Conservation (phyloP, 2,329 filamentous ascomycete genomes). For the Cladosporium sp. region DNA sequence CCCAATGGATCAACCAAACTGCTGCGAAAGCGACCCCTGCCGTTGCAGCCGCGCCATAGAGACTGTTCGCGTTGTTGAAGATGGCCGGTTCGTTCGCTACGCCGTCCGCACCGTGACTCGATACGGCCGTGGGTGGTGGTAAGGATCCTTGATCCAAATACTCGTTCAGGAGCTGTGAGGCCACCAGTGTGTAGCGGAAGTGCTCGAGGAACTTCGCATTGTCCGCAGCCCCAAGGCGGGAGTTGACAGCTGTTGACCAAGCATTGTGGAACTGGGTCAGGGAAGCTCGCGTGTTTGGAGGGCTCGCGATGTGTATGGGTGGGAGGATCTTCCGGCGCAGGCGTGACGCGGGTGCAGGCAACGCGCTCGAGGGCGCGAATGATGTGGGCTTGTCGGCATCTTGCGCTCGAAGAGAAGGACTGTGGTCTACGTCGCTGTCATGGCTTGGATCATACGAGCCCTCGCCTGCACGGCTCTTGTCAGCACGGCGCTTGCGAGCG, state of each 20-base stretch:
- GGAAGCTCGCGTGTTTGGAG: background rate
- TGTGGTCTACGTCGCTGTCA: conserved; percentile 14
- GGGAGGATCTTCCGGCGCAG: conserved; percentile 13
- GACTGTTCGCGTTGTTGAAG: conserved; percentile 44
- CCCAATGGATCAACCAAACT: conserved; percentile 67
- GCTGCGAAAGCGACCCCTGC: conserved; percentile 56
- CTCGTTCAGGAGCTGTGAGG: conserved; percentile 78
- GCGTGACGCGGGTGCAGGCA: background rate
- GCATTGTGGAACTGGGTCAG: conserved; percentile 34
- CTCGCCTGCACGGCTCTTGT: conserved; percentile 21
- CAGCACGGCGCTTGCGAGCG: conserved; percentile 2
- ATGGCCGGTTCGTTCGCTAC: conserved; percentile 14
- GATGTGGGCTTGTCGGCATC: background rate
- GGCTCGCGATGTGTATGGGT: conserved; percentile 7
- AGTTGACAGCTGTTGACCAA: conserved; percentile 58
- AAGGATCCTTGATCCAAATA: conserved; percentile 43
- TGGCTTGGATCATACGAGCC: conserved; percentile 24
- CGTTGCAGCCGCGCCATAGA: conserved; percentile 61
- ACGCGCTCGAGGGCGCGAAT: conserved; percentile 8
- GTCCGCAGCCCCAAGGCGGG: conserved; percentile 67
- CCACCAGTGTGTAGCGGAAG: conserved; percentile 88
- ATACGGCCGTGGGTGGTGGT: conserved; percentile 24
- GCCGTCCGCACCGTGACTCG: conserved; percentile 18
- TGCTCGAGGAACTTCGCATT: conserved; percentile 83
- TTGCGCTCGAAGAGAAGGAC: conserved; percentile 1